These are phyloP conservation scores for Gynandropsis gynandra DNA, from an alignment of 345 rosid species.

Conservation along the genomic window DNA sequence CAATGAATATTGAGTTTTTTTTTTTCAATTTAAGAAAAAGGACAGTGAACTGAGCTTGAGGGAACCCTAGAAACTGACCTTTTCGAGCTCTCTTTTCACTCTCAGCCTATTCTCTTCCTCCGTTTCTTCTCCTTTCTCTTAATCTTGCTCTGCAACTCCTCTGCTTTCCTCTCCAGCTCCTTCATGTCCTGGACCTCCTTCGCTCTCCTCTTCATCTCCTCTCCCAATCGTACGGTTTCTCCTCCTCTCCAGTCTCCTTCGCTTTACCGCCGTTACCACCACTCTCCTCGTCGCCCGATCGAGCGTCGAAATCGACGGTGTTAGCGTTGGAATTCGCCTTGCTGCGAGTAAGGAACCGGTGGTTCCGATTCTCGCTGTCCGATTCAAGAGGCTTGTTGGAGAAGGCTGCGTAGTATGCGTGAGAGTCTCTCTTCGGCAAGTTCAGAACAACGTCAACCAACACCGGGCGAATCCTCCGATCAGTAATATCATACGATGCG, in stretches of 20 bases:
- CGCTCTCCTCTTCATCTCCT: constrained; percentile 53
- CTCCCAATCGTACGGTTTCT: constrained; percentile 48
- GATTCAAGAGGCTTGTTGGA: constrained; percentile 43
- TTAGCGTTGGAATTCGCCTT: constrained; percentile 57
- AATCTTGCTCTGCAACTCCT: constrained; percentile 48
- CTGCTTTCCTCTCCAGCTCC: constrained; percentile 67
- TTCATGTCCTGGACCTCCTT: constrained; percentile 63
- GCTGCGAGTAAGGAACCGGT: constrained; percentile 39
- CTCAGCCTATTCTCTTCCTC: constrained; percentile 65
- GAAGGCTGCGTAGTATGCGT: constrained; percentile 27
- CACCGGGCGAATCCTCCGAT: constrained; percentile 52
- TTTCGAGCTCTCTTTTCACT: constrained; percentile 65
- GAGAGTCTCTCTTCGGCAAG: constrained; percentile 46
- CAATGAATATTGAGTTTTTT: no score
- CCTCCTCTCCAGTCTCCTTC: constrained; percentile 38
- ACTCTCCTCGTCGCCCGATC: constrained; percentile 38
- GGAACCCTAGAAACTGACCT: constrained; percentile 29
- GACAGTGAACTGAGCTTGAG: no score
- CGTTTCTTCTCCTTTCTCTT: constrained; percentile 40
- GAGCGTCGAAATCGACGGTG: constrained; percentile 52
- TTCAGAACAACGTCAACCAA: constrained; percentile 41
- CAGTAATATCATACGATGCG: constrained; percentile 42
- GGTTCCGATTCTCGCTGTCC: constrained; percentile 44
- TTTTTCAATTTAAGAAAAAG: no score
- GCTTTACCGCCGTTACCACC: constrained; percentile 36